Evolutionary conservation across 73 alveolate genomes (phyloP).

Genomic region (Uronychia binucleata): DNA sequence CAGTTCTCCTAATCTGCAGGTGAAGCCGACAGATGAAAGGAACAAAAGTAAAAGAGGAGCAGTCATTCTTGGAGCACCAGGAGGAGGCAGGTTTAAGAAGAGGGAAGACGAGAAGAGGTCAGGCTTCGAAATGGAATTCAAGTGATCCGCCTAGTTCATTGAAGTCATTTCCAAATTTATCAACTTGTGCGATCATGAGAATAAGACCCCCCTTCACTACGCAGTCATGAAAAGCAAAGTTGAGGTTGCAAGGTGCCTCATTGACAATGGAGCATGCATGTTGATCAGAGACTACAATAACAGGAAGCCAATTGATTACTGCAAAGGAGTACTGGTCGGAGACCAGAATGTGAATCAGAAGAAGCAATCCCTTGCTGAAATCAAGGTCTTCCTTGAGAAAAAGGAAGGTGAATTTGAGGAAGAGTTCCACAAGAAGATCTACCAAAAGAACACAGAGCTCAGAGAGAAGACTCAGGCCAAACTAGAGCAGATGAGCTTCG

Average conservation of each 20-base stretch:
- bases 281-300: constrained; percentile 1
- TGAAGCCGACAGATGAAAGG: background rate
- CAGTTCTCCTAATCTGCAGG: background rate
- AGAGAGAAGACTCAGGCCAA: background rate
- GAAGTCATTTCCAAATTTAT: constrained; percentile 1
- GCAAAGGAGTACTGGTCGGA: background rate
- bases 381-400: background rate
- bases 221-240: constrained; percentile 3
- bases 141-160: background rate
- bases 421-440: background rate
- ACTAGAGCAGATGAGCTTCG: background rate
- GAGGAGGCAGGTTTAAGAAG: background rate
- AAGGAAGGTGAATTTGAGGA: constrained; percentile 12
- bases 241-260: background rate
- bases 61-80: background rate
- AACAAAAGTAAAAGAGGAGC: background rate
- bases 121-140: background rate
- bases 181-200: constrained; percentile 5
- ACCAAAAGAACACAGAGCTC: background rate
- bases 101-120: background rate
- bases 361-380: background rate
- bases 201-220: constrained; percentile 34
- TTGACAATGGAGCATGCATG: background rate
- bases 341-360: background rate
- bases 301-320: background rate